These are phyloP conservation scores for Termitomyces sp. DNA, from an alignment of 768 basidiomycete species.

Conservation along the genomic window DNA sequence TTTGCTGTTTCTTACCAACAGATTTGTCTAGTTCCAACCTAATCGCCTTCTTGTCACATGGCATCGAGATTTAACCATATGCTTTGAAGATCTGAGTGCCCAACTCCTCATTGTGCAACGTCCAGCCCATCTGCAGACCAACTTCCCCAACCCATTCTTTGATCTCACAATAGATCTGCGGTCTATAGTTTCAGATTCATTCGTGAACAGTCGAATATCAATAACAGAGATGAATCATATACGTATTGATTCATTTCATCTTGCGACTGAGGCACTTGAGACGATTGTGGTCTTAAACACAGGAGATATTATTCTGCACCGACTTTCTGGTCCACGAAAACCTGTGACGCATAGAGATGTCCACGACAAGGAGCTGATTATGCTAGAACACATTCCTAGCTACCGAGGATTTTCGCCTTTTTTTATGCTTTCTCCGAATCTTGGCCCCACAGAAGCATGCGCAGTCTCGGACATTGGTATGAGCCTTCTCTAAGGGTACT, in stretches of 20 bases:
- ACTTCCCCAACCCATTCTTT: conserved; percentile 63
- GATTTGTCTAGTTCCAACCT: conserved; percentile 44
- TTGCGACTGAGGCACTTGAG: conserved; percentile 56
- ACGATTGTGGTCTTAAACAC: conserved; percentile 45
- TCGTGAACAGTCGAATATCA: conserved; percentile 25
- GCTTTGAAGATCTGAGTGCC: conserved; percentile 72
- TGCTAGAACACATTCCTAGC: conserved; percentile 42
- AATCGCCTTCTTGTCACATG: conserved; percentile 60
- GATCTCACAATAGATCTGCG: conserved; percentile 57
- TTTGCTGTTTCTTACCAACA: background rate
- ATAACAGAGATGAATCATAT: conserved; percentile 19
- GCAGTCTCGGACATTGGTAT: conserved; percentile 73
- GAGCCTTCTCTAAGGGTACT: conserved; percentile 8
- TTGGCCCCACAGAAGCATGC: conserved; percentile 45
- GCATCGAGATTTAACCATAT: conserved; percentile 58
- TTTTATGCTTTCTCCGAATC: conserved; percentile 47
- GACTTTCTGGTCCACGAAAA: conserved; percentile 21
- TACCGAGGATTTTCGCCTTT: conserved; percentile 49
- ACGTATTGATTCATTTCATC: conserved; percentile 36
- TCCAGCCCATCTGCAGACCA: conserved; percentile 45
- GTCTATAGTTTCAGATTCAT: conserved; percentile 40
- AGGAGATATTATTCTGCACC: conserved; percentile 54
- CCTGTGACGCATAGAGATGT: conserved; percentile 15
- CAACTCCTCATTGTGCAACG: conserved; percentile 49
- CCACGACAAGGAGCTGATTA: conserved; percentile 45